Base-by-base conservation (phyloP, 805 yeast species). In the Schizosaccharomyces osmophilus region DNA sequence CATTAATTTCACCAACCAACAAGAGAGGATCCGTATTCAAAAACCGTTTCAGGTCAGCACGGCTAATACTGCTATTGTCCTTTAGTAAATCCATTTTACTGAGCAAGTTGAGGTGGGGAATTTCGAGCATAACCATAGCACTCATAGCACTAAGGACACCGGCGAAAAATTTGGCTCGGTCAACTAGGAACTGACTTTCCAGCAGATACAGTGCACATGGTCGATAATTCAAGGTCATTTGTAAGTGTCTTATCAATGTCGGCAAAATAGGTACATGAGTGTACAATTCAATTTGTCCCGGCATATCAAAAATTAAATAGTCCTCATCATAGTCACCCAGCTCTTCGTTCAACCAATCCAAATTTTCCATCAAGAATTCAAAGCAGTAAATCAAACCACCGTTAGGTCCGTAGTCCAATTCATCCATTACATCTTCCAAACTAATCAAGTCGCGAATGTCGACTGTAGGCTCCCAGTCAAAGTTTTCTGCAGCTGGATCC, bases 111-210 rank as follows among this genome's bases (percentile, higher is more conserved):
- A 93, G 82, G 70, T 93, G 99, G 17, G 99, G 99, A 54, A 90
- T 77, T 71, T 93, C 99, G 61, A 93, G 76, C 63, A 93, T 75
- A 36, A 93, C 87, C 99, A 93, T 93, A 0, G 98, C 95, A 26
- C 95, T 84, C 99, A 93, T 93, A 24, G 99, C 99, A 69, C 89
- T 82, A 63, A 93, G 75, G 0, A 95, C 94, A 2, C 98, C 99
- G 62, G 95, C 84, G 71, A 93, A 93, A 72, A 88, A 93, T 72
- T 94, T 94, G 11, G 95, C 80, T 57, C 82, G 78, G 70, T 93
- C 99, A 62, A 90, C 77, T 58, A 90, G 85, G 71, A 93, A 93
- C 2, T 97, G 90, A 0, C 97, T 95, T 70, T 93, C 98, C 63
- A 93, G 73, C 58, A 93, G 73, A 71, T 93, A 93, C 0, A 95